Percentiles rank a stretch among this genome's conserved stretches.
These are phyloP conservation scores for Quercus aquifolioides DNA, from an alignment of 306 rosid genomes.

Conservation along the genomic window DNA sequence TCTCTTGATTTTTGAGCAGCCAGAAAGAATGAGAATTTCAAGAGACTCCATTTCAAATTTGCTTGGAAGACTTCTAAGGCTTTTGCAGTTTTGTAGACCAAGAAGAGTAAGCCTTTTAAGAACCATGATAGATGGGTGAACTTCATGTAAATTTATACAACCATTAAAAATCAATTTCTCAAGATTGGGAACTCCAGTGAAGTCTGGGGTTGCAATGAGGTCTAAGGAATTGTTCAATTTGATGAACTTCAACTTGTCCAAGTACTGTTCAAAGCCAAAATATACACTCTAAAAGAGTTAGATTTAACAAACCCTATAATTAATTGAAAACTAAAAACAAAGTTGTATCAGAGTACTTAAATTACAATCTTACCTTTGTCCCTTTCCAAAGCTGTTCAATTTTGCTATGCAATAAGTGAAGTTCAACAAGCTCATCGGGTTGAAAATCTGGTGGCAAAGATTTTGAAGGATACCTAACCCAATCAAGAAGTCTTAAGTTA, in stretches of 20 bases:
- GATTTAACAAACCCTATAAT: no score
- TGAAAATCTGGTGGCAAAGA: no score
- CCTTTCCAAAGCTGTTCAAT: no score
- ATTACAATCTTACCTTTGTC: no score
- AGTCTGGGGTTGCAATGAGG: neutral
- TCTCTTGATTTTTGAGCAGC: slow-evolving; percentile 19
- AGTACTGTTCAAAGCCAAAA: neutral
- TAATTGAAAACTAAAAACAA: no score
- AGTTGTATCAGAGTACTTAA: no score
- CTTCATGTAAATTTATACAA: neutral
- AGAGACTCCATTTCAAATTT: slow-evolving; percentile 15
- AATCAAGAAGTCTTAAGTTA: no score
- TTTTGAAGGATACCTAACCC: no score
- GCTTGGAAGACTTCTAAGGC: neutral
- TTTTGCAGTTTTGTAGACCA: neutral
- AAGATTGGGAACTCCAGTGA: neutral
- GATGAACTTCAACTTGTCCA: neutral
- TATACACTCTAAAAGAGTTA: neutral
- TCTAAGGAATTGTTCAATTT: neutral
- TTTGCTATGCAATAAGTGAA: no score
- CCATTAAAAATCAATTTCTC: neutral
- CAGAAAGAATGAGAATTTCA: slow-evolving; percentile 17
- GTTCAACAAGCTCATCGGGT: no score
- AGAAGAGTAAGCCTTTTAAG: neutral
- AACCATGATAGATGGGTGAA: neutral